These are phyloP conservation scores for Talaromyces sp. DNA, from an alignment of 2,329 filamentous ascomycete genomes.

Conservation along the genomic window DNA sequence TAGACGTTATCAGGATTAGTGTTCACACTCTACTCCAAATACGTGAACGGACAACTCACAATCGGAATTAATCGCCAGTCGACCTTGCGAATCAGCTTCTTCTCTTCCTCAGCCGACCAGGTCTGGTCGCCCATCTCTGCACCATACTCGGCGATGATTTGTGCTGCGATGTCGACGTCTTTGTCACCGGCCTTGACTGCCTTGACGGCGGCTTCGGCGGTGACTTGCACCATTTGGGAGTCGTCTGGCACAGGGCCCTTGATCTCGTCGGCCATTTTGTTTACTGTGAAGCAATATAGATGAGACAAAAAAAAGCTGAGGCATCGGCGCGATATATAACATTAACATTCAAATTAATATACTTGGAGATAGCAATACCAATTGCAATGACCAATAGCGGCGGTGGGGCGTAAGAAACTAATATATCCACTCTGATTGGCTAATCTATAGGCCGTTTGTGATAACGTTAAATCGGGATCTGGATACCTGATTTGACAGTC, in stretches of 20 bases:
- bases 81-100: constrained; percentile 3
- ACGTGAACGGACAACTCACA: background rate
- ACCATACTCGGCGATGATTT: constrained; percentile 4
- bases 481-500: background rate
- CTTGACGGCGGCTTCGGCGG: constrained; percentile 2
- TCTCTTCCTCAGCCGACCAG: constrained; percentile 1
- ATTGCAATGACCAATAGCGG: background rate
- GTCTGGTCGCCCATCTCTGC: background rate
- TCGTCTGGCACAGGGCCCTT: background rate
- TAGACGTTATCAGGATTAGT: background rate
- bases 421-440: background rate
- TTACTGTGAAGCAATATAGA: background rate
- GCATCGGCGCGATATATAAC: background rate
- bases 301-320: background rate
- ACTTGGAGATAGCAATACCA: background rate
- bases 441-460: background rate
- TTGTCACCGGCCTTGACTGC: constrained; percentile 1
- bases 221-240: background rate
- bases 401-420: background rate
- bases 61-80: constrained; percentile 6
- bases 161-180: constrained; percentile 1
- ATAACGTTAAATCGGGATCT: background rate
- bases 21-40: background rate
- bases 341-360: background rate
- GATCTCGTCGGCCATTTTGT: background rate